Base-by-base conservation (phyloP, 2,329 filamentous ascomycete genomes). In the Aspergillus aculeatinus region DNA sequence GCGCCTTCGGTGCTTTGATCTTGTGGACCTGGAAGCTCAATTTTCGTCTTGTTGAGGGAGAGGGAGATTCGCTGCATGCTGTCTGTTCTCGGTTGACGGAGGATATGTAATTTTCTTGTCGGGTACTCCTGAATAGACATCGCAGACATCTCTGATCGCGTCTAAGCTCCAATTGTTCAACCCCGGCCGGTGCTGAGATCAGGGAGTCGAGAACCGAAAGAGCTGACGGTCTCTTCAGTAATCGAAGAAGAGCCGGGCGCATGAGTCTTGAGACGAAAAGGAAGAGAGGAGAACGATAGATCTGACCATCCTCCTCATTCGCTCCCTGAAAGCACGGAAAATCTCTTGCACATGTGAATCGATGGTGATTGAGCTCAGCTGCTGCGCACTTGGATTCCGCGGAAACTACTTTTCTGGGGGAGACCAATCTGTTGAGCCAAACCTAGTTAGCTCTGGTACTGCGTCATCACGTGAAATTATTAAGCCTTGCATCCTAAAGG, bases 171-270 rank as follows among this genome's bases (percentile, higher is more conserved):
- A 77, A 62, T 59, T 74, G 70, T 23, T 76, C 74, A 48, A 77
- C 70, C 57, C 70, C 72, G 57, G 68, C 55, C 12, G 73, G 66
- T 16, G 67, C 63, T 42, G 67, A 67, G 55, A 73, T 62, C 31
- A 77, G 66, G 49, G 67, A 65, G 61, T 74, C 68, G 62, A 78
- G 71, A 53, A 77, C 67, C 60, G 72, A 73, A 62, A 78, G 65
- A 63, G 76, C 70, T 63, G 76, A 77, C 63, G 74, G 74, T 68
- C 74, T 75, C 72, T 73, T 76, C 72, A 77, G 66, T 59, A 78
- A 66, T 70, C 75, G 74, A 68, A 76, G 72, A 71, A 79, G 71
- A 70, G 75, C 77, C 70, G 75, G 72, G 67, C 76, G 75, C 77
- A 79, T 79, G 65, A 63, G 66, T 70, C 62, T 53, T 67, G 60